Percentiles rank a stretch among this genome's conserved stretches.
These are phyloP conservation scores for Potentilla sterilis DNA, from an alignment of 306 rosid genomes.

Conservation along the genomic window DNA sequence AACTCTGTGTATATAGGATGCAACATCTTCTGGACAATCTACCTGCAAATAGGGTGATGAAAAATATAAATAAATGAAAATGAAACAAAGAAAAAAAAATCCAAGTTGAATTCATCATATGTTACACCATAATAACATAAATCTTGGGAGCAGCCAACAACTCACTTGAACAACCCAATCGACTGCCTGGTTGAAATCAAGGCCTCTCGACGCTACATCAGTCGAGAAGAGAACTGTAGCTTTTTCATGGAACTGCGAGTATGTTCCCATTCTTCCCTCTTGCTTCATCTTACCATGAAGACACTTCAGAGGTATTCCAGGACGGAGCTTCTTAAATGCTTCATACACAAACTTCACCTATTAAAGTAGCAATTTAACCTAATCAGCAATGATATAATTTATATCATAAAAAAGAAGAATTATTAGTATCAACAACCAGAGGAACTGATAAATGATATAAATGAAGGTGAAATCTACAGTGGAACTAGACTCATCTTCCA, in stretches of 20 bases:
- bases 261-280: conserved; percentile 74
- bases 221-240: conserved; percentile 83
- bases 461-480: too few relatives aligned
- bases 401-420: too few relatives aligned
- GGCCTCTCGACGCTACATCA: conserved; percentile 93
- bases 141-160: conserved; percentile 15
- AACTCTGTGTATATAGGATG: conserved; percentile 90
- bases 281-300: conserved; percentile 93
- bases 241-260: conserved; percentile 68
- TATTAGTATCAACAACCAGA: too few relatives aligned
- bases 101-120: background rate
- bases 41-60: conserved; percentile 39
- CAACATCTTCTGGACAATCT: conserved; percentile 90
- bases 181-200: conserved; percentile 89
- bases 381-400: conserved; percentile 5
- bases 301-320: conserved; percentile 85
- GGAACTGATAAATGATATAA: too few relatives aligned
- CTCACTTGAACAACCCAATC: conserved; percentile 98
- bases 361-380: conserved; percentile 44
- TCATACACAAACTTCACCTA: conserved; percentile 83
- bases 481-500: too few relatives aligned
- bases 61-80: background rate
- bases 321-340: conserved; percentile 85
- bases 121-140: background rate
- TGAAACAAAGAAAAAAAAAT: background rate